These are phyloP conservation scores for Batkoa obscura DNA, from an alignment of 371 early-diverging fungal species.

Conservation along the genomic window DNA sequence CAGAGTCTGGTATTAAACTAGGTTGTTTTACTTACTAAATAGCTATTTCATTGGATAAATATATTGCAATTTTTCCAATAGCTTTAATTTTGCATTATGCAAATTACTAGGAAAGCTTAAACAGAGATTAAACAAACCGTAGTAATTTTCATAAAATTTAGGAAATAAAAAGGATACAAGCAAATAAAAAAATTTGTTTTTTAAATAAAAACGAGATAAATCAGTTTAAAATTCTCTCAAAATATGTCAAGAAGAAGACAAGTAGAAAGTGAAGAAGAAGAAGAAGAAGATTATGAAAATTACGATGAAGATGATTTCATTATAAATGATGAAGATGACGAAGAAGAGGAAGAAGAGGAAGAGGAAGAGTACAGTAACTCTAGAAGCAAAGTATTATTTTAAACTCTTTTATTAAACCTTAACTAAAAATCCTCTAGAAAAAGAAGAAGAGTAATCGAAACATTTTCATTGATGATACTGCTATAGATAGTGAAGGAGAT, in stretches of 20 bases:
- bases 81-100: no score
- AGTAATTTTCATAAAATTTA: no score
- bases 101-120: no score
- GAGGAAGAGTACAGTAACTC: background rate
- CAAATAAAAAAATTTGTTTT: no score
- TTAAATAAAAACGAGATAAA: no score
- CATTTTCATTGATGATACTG: constrained; percentile 4
- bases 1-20: no score
- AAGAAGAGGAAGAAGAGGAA: background rate
- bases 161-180: no score
- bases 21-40: no score
- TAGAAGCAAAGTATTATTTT: background rate
- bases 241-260: constrained; percentile 20
- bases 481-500: constrained; percentile 1
- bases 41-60: no score
- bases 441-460: background rate
- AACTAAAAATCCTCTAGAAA: background rate
- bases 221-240: no score
- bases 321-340: constrained; percentile 1
- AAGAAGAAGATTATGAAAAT: constrained; percentile 56
- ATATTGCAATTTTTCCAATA: no score
- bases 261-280: constrained; percentile 43
- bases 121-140: no score
- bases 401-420: background rate
- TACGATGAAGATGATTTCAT: constrained; percentile 36